Base-by-base conservation (phyloP, 2,329 filamentous ascomycete species). In the Curvularia sp. region DNA sequence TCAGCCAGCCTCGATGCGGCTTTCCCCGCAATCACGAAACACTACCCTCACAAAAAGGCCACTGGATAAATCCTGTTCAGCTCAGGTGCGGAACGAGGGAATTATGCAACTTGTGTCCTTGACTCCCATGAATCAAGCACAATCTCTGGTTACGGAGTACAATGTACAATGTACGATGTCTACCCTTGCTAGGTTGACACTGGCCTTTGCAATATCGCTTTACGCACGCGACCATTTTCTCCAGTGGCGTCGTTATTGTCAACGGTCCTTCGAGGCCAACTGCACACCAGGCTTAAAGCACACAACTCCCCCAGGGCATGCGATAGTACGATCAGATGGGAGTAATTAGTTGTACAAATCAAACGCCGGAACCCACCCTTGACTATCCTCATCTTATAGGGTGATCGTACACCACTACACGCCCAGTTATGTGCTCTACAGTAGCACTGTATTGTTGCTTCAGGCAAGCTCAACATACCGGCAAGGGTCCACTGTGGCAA, bases 1-100 rank as follows among this genome's bases (percentile, higher is more conserved):
- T 44, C 24, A 52, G 26, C 48, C 48, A 44, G 38, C 22, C 48
- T 50, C 7, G 18, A 18, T 18, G 30, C 57, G 33, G 47, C 28
- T 3, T 48, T 47, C 33, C 51, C 52, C 28, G 48, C 31, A 22
- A 22, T 31, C 47, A 42, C 28, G n/a, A 28, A 35, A 47, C 24
- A 50, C 38, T 47, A 12, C 42, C 41, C 49, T 38, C 43, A 51
- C 53, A 42, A 42, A 35, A 31, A 20, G n/a, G n/a, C 22, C 48
- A 35, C 31, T 28, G 33, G 46, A 44, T 24, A 26, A 13, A 20
- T 22, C 43, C 24, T n/a, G 31, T 30, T n/a, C 58, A 56, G 46
- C 35, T 49, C 35, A 33, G 46, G 31, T 63, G 64, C 44, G 63
- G 61, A 62, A 58, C 56, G 22, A 58, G 42, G 44, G 53, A 50